These are phyloP conservation scores for Alternaria arborescens DNA, from an alignment of 2,329 filamentous ascomycete species.

Conservation along the genomic window DNA sequence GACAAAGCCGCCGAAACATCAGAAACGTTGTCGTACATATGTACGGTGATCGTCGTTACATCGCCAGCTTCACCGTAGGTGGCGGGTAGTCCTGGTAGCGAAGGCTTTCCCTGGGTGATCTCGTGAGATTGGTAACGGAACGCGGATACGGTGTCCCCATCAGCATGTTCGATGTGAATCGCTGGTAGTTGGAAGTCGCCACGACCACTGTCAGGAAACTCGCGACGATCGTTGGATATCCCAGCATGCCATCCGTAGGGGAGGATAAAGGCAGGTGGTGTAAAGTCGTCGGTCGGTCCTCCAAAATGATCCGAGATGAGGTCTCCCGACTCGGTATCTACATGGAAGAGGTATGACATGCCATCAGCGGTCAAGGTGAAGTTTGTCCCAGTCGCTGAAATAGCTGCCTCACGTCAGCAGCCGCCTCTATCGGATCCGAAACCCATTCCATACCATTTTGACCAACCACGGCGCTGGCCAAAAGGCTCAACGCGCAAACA, in stretches of 20 bases:
- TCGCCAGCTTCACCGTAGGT: conserved; percentile 66
- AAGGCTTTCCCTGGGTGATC: conserved; percentile 65
- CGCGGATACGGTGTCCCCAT: conserved; percentile 66
- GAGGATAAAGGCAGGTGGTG: conserved; percentile 53
- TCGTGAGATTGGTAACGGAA: conserved; percentile 67
- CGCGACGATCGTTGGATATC: conserved; percentile 63
- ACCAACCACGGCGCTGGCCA: conserved; percentile 22
- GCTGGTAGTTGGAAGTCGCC: conserved; percentile 71
- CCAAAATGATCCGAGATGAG: conserved; percentile 70
- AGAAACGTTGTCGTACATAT: conserved; percentile 67
- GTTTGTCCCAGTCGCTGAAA: conserved; percentile 63
- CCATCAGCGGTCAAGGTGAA: conserved; percentile 66
- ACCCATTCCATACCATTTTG: conserved; percentile 26
- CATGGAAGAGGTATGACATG: conserved; percentile 71
- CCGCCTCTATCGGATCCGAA: neutral
- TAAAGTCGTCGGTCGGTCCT: conserved; percentile 62
- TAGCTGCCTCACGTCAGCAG: conserved; percentile 50
- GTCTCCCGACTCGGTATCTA: conserved; percentile 64
- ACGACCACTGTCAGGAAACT: conserved; percentile 70
- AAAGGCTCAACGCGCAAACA: conserved; percentile 20
- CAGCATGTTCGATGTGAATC: conserved; percentile 66
- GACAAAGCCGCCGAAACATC: conserved; percentile 66
- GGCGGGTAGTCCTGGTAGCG: conserved; percentile 64
- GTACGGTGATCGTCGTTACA: conserved; percentile 67
- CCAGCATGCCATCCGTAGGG: conserved; percentile 64